These are phyloP conservation scores for Trichoderma asperelloides DNA, from an alignment of 495 filamentous ascomycete genomes.

Conservation along the genomic window DNA sequence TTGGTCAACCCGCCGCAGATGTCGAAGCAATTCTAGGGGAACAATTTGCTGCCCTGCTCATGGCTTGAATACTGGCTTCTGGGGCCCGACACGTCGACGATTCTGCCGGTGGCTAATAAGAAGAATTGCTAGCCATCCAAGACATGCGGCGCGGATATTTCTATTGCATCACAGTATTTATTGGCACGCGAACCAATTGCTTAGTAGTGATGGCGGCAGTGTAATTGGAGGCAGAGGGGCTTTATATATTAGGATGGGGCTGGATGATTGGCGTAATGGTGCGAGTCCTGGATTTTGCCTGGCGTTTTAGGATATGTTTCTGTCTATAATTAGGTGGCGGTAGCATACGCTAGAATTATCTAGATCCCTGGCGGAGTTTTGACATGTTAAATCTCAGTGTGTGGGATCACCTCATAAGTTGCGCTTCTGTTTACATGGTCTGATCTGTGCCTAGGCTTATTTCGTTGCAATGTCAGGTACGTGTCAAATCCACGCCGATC, in stretches of 20 bases:
- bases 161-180: background rate
- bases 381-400: too few species aligned
- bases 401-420: too few species aligned
- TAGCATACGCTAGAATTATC: background rate
- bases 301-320: background rate
- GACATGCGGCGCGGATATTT: background rate
- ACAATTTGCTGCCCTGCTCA: background rate
- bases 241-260: background rate
- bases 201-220: background rate
- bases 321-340: background rate
- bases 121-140: background rate
- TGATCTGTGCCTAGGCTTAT: too few species aligned
- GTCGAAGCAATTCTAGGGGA: conserved; percentile 5
- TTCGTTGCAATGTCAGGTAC: too few species aligned
- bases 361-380: background rate
- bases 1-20: background rate
- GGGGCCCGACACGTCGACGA: background rate
- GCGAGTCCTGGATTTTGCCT: background rate
- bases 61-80: background rate
- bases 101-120: background rate
- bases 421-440: too few species aligned
- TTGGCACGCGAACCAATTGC: background rate
- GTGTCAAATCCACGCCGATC: too few species aligned
- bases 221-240: background rate
- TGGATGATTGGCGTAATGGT: background rate